Conservation (phyloP, 116 monocot species). For the Iris pallida region DNA sequence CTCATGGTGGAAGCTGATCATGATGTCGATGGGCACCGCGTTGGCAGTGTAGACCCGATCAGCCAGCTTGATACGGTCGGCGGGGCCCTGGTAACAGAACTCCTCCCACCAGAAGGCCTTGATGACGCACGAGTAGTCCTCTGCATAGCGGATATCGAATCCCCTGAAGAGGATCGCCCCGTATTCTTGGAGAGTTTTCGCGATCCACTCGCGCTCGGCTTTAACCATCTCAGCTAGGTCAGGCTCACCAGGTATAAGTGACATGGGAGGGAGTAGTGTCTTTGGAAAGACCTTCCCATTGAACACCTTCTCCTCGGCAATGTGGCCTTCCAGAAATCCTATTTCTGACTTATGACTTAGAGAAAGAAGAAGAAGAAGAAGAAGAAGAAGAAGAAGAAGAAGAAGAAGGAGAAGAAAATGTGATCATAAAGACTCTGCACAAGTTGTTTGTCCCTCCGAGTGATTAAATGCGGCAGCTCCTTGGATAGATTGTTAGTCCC, state of each 20-base stretch:
- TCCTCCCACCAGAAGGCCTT: constrained; percentile 33
- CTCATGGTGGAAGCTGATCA: constrained; percentile 19
- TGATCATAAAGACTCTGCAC: too few relatives aligned
- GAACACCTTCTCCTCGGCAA: constrained; percentile 14
- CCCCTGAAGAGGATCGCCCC: constrained; percentile 37
- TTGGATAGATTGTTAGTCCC: too few relatives aligned
- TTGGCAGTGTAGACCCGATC: constrained; percentile 12
- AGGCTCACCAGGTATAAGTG: background rate
- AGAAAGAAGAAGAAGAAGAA: too few relatives aligned
- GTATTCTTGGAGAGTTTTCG: constrained; percentile 8
- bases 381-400: too few relatives aligned
- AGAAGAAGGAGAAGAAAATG: too few relatives aligned
- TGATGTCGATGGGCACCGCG: constrained; percentile 1
- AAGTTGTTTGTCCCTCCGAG: too few relatives aligned
- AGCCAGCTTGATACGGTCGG: constrained; percentile 8
- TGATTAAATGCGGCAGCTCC: too few relatives aligned
- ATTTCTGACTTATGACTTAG: too few relatives aligned
- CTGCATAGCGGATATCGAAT: constrained; percentile 14
- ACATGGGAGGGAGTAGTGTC: constrained; percentile 13
- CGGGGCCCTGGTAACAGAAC: constrained; percentile 16
- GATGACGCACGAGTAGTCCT: constrained; percentile 23
- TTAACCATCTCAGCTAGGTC: constrained; percentile 8
- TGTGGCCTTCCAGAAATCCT: constrained; percentile 9
- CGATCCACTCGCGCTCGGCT: constrained; percentile 1
- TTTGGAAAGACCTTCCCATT: constrained; percentile 23